phyloP scores from a whole-genome alignment of 306 rosid species.

The Cucurbita moschata region DNA sequence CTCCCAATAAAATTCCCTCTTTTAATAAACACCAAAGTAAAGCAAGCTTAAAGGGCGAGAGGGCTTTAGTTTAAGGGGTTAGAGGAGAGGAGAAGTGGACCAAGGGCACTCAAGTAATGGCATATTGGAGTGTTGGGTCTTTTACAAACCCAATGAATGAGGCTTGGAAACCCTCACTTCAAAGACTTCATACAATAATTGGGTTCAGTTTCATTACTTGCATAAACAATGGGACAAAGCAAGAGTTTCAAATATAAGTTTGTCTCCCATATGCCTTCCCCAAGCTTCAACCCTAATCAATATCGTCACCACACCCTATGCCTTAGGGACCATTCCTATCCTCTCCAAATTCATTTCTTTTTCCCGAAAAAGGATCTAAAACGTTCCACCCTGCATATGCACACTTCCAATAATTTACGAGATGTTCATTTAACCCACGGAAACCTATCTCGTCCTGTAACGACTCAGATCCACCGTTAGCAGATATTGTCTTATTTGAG shows the following conservation, averaged over 20 bases:
- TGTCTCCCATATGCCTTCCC: slow-evolving; percentile 23
- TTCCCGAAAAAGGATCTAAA: too few species aligned
- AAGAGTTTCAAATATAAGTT: slow-evolving; percentile 8
- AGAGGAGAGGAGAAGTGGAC: background rate
- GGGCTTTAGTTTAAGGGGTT: background rate
- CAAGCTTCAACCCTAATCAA: slow-evolving; percentile 11
- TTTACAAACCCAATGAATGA: slow-evolving; percentile 20
- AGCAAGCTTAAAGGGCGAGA: background rate
- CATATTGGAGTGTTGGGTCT: slow-evolving; percentile 21
- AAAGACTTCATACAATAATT: background rate
- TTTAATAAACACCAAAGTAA: background rate
- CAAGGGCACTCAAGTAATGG: slow-evolving; percentile 6
- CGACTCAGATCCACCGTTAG: too few species aligned
- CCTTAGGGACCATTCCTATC: background rate
- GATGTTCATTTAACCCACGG: too few species aligned
- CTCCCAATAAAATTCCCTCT: background rate
- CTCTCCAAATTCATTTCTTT: too few species aligned
- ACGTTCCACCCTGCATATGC: too few species aligned
- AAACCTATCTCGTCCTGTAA: too few species aligned
- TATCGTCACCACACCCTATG: background rate
- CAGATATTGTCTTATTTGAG: too few species aligned
- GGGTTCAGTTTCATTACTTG: slow-evolving; percentile 1
- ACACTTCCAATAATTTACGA: background rate
- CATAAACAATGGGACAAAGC: slow-evolving; percentile 27
- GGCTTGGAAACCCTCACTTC: background rate